phyloP scores from a whole-genome alignment of 495 filamentous ascomycete genomes.

The Aspergillus nanangensis region DNA sequence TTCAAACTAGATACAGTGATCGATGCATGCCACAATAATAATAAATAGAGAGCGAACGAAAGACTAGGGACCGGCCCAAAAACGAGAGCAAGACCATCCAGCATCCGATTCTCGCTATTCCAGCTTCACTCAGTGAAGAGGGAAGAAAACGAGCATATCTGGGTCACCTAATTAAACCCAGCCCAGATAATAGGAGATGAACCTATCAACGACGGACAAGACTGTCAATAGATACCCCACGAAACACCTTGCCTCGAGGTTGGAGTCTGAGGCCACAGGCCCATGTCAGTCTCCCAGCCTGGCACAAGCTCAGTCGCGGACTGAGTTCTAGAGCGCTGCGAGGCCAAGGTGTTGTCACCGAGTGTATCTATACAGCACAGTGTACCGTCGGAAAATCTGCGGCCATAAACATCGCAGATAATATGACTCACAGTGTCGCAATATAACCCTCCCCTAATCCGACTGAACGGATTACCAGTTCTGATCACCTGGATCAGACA shows the following conservation, averaged over 20 bases:
- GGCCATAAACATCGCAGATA: constrained; percentile 22
- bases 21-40: constrained; percentile 12
- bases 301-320: constrained; percentile 30
- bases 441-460: constrained; percentile 8
- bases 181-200: constrained; percentile 50
- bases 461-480: constrained; percentile 11
- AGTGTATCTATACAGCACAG: constrained; percentile 8
- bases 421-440: constrained; percentile 13
- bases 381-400: constrained; percentile 10
- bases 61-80: constrained; percentile 14
- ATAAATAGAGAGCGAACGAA: constrained; percentile 12
- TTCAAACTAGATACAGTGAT: constrained; percentile 19
- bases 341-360: constrained; percentile 1
- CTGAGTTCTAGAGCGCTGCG: constrained; percentile 15
- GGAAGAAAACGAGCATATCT: constrained; percentile 29
- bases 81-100: constrained; percentile 19
- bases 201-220: constrained; percentile 29
- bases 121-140: constrained; percentile 15
- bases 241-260: not conserved
- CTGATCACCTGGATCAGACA: constrained; percentile 21
- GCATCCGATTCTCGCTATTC: constrained; percentile 41
- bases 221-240: constrained; percentile 2
- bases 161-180: constrained; percentile 30
- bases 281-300: constrained; percentile 2
- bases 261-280: constrained; percentile 25